Percentiles rank a stretch among this genome's conserved stretches.
Conservation (phyloP, 495 filamentous ascomycete species). For the Xylaria flabelliformis region DNA sequence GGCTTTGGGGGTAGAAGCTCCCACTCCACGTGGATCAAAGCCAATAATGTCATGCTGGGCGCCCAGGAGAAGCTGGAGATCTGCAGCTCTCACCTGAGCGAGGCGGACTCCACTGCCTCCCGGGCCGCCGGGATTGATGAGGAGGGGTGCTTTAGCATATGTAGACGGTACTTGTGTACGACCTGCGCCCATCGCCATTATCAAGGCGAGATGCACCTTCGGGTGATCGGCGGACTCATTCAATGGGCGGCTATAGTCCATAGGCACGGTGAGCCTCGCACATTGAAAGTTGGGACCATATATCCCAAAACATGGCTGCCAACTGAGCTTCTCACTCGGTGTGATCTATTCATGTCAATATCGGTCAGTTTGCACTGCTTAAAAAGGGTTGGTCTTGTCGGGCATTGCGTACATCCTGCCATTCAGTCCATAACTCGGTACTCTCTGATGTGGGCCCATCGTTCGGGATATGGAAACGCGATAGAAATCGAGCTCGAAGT, state of each 20-base stretch:
- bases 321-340: conserved; percentile 51
- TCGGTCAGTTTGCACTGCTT: neutral
- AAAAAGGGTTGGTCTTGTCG: neutral
- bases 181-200: conserved; percentile 57
- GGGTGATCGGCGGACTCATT: conserved; percentile 44
- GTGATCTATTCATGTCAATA: conserved; percentile 45
- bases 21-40: conserved; percentile 47
- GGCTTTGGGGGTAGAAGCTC: conserved; percentile 40
- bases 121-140: conserved; percentile 53
- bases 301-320: conserved; percentile 44
- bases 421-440: conserved; percentile 37
- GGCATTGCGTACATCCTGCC: conserved; percentile 34
- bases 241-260: conserved; percentile 57
- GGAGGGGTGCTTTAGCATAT: conserved; percentile 34
- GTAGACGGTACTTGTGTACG: conserved; percentile 55
- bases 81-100: conserved; percentile 43
- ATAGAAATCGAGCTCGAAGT: conserved; percentile 8
- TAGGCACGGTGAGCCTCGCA: conserved; percentile 62
- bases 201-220: conserved; percentile 58
- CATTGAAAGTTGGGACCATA: conserved; percentile 52
- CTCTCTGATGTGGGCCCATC: neutral
- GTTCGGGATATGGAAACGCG: neutral
- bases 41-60: conserved; percentile 42
- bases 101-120: conserved; percentile 57
- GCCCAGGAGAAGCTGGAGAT: conserved; percentile 52